These are phyloP conservation scores for Apophysomyces variabilis DNA, from an alignment of 371 early-diverging fungal species.

Conservation along the genomic window DNA sequence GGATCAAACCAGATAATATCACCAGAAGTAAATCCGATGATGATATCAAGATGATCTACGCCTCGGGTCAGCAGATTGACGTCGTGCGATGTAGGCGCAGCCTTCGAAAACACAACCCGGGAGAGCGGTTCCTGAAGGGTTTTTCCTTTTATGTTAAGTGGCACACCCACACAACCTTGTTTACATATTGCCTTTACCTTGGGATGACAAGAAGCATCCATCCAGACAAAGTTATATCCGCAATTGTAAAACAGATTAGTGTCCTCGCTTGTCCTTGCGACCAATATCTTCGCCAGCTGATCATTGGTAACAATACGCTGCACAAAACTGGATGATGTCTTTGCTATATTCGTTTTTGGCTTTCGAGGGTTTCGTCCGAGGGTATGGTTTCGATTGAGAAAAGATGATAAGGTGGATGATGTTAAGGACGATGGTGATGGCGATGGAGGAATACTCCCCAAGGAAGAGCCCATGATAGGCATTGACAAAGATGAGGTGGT, in stretches of 20 bases:
- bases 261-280: constrained; percentile 69
- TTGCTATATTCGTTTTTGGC: constrained; percentile 63
- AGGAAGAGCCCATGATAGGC: constrained; percentile 27
- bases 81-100: constrained; percentile 89
- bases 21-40: constrained; percentile 86
- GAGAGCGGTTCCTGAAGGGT: constrained; percentile 76
- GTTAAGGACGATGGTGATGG: constrained; percentile 13
- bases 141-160: constrained; percentile 8
- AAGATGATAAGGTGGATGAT: constrained; percentile 31
- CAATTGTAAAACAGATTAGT: constrained; percentile 86
- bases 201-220: constrained; percentile 69
- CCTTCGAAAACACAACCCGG: constrained; percentile 76
- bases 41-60: constrained; percentile 73
- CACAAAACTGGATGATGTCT: constrained; percentile 79
- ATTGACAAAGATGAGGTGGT: constrained; percentile 7
- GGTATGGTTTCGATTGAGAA: constrained; percentile 34
- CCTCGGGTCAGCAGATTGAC: constrained; percentile 81
- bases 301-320: constrained; percentile 82
- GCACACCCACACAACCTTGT: not conserved
- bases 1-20: constrained; percentile 89
- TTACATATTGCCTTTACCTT: constrained; percentile 54
- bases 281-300: constrained; percentile 78
- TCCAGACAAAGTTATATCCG: constrained; percentile 81
- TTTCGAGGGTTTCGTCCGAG: constrained; percentile 34
- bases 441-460: constrained; percentile 21